Percentiles rank a stretch among this genome's conserved stretches.
Conservation (phyloP, 306 rosid species). For the Begonia peltatifolia region DNA sequence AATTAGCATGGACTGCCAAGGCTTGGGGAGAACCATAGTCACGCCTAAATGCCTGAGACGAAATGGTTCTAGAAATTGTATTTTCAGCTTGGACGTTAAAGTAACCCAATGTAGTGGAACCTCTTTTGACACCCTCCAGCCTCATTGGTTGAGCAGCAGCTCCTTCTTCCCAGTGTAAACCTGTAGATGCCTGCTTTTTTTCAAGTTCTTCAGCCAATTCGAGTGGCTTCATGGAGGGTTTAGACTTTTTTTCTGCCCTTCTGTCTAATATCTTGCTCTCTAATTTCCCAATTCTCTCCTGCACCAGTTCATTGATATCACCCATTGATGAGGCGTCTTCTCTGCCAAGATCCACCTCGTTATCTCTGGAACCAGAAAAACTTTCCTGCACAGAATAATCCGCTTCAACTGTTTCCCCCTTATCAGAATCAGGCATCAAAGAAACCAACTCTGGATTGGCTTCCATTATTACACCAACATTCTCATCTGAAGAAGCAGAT, state of each 20-base stretch:
- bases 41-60: constrained; percentile 55
- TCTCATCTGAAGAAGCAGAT: constrained; percentile 13
- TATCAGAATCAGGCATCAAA: constrained; percentile 11
- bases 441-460: constrained; percentile 11
- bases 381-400: constrained; percentile 14
- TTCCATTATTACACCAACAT: constrained; percentile 10
- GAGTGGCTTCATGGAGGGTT: constrained; percentile 40
- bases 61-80: constrained; percentile 46
- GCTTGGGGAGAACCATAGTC: constrained; percentile 88
- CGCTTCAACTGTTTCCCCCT: constrained; percentile 11
- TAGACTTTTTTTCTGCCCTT: constrained; percentile 32
- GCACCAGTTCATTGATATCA: constrained; percentile 42
- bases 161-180: constrained; percentile 85
- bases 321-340: constrained; percentile 24
- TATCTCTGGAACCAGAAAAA: constrained; percentile 11
- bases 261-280: constrained; percentile 31
- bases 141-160: constrained; percentile 99
- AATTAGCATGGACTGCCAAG: constrained; percentile 69
- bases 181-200: constrained; percentile 86
- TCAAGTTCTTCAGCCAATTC: constrained; percentile 80
- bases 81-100: constrained; percentile 59
- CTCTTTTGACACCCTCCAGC: constrained; percentile 85
- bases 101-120: constrained; percentile 71
- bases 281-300: constrained; percentile 50
- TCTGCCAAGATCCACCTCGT: constrained; percentile 17